Evolutionary conservation across 2,329 filamentous ascomycete species (phyloP), one percentile per base, ranked within the genome.

Genomic region (Nemania sp.): DNA sequence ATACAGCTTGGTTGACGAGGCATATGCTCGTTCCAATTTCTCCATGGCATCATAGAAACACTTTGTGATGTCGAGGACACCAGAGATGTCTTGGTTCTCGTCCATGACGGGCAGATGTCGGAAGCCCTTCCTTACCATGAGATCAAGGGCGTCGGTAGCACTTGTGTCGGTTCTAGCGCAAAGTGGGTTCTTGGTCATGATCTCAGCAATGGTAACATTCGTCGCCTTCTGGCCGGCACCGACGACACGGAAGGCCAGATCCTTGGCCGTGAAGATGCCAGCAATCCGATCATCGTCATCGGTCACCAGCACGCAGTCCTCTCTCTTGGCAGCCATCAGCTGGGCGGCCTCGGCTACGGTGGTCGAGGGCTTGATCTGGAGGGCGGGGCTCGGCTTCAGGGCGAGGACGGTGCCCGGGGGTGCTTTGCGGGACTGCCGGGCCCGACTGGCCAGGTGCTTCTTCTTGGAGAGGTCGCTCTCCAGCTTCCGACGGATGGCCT

Each of bases 1-100:
- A 76, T 99, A 98, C 20, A 99, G 85, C 78, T 97, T 97, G 69
- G 95, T 88, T n/a, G 95, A 99, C 15, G 95, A 98, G 67, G 92
- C 92, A 76, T 99, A 99, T 52, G 95, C 95, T 53, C 95, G 90
- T 81, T 99, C 95, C 62, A 99, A 81, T 82, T 99, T 99, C 82
- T 99, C 95, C 95, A 99, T 99, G 45, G 95, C 95, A 78, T 99
- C 95, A 78, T 99, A 99, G 78, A 99, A 99, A 79, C 95, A 99
- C 79, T 98, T 99, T 59, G 95, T 99, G 71, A 99, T 99, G 77
- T 99, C 95, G 56, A 99, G 81, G 68, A 99, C 93, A 81, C 95
- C 95, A 7, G 93, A 96, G 65, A 99, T 99, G 73, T 99, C 94
- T 78, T 99, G 95, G 77, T 99, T 98, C 81, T 99, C 95, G 77